A percentile compares a stretch with the other conserved stretches of the same genome.
Evolutionary conservation across 2,329 filamentous ascomycete genomes (phyloP).

Genomic region (Rachicladosporium sp.): DNA sequence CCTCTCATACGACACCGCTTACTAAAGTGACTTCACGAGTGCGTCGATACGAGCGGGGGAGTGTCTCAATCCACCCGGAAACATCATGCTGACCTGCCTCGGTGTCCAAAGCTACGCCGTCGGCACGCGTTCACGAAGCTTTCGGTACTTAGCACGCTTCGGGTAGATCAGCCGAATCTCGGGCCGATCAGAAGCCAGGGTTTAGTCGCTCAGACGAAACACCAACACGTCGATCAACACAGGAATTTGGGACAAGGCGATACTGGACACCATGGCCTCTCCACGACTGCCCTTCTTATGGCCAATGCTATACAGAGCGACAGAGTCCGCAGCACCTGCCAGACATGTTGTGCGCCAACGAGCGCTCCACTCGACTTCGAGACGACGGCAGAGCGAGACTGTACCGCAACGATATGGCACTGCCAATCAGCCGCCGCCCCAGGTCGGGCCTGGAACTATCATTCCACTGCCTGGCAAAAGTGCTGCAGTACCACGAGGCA

Average conservation of each 20-base stretch:
- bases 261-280: conserved; percentile 21
- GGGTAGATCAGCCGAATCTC: too few species aligned
- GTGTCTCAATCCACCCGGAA: too few species aligned
- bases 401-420: conserved; percentile 33
- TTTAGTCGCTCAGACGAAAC: too few species aligned
- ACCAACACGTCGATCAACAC: too few species aligned
- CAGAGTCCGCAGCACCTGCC: conserved; percentile 13
- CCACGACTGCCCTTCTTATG: conserved; percentile 36
- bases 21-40: too few species aligned
- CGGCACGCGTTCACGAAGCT: too few species aligned
- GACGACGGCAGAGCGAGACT: conserved; percentile 19
- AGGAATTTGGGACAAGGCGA: conserved; percentile 8
- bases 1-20: too few species aligned
- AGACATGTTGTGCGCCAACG: conserved; percentile 15
- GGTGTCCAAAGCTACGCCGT: too few species aligned
- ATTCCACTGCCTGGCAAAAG: neutral
- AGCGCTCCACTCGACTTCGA: conserved; percentile 22
- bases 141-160: too few species aligned
- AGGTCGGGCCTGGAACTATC: conserved; percentile 13
- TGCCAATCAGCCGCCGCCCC: conserved; percentile 33
- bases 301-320: conserved; percentile 31
- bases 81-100: too few species aligned
- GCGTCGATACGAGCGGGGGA: too few species aligned
- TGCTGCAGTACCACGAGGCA: conserved; percentile 6
- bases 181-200: too few species aligned